Conservation (phyloP, 2,329 filamentous ascomycete species). For the Colletotrichum sp. region DNA sequence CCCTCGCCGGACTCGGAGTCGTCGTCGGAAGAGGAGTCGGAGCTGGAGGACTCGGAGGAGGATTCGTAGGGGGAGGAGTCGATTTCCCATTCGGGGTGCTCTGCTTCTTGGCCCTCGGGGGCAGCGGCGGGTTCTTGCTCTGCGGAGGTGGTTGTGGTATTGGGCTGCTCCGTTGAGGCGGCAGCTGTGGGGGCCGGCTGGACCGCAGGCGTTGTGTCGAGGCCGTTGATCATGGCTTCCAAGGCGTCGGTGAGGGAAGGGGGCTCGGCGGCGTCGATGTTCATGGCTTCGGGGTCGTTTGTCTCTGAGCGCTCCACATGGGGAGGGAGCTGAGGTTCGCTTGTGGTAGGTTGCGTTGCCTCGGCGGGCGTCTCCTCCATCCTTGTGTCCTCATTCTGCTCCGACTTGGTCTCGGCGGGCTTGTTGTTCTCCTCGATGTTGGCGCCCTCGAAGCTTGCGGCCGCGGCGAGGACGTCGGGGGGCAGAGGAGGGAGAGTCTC, state of each 20-base stretch:
- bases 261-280: constrained; percentile 38
- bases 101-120: constrained; percentile 27
- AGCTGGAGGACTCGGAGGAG: constrained; percentile 69
- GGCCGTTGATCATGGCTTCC: constrained; percentile 48
- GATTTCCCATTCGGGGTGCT: constrained; percentile 81
- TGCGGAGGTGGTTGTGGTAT: neutral
- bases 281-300: constrained; percentile 37
- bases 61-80: constrained; percentile 81
- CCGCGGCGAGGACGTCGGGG: constrained; percentile 33
- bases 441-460: constrained; percentile 27
- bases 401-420: neutral
- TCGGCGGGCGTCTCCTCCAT: constrained; percentile 1
- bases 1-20: constrained; percentile 59
- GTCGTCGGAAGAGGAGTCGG: constrained; percentile 62
- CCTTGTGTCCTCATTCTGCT: neutral
- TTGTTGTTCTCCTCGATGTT: neutral
- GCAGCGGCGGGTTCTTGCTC: constrained; percentile 24
- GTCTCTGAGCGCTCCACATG: neutral
- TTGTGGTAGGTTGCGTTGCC: neutral
- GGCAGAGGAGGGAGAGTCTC: constrained; percentile 44
- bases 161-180: neutral
- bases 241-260: constrained; percentile 46
- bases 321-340: neutral
- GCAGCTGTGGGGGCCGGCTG: neutral
- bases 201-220: constrained; percentile 25